Evolutionary conservation across 148 eudicot genomes (phyloP), one percentile per base, ranked within the genome.

Genomic region (Fagopyrum esculentum): DNA sequence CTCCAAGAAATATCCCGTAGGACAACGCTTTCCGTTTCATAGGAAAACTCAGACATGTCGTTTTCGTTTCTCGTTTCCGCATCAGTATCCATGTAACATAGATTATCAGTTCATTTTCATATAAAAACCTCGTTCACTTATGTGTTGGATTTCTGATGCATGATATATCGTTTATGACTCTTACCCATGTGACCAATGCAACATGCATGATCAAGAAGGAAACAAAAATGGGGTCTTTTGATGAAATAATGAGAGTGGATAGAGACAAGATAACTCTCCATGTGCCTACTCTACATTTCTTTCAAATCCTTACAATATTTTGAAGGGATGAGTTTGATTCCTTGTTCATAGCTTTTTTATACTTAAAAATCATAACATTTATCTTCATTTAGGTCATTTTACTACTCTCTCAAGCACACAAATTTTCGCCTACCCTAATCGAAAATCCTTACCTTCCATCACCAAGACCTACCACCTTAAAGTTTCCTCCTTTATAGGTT

Each of bases 181-280:
- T 49, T 13, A 43, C 68, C 68, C 68, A 61, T 61, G 68, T 61
- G 68, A 61, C 44, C 40, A 61, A 26, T 29, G 43, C 40, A 9
- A 9, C 40, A 9, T 10, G 68, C 40, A 9, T 10, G 68, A 29
- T 61, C 68, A 61, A 29, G 68, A 61, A 61, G 68, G 68, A 26
- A 60, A 60, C 68, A 60, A 60, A 40, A 4, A 2, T 35, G 70
- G 46, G 6, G 46, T 40, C 47, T 15, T 66, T 66, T 66, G 47
- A 66, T 66, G 71, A 35, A 40, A 66, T 40, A 66, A 66, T 63
- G 69, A 63, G 69, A 63, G n/a, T 29, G 10, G 45, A 35, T 9
- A 63, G 26, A 63, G 45, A 63, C 15, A 63, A 30, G 68, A 13
- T 5, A 29, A 61, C 68, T 43, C 68, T 61, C 43, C 68, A 61